Conservation (phyloP, 352 stramenopile genomes). For the Thalassiosira hispida region DNA sequence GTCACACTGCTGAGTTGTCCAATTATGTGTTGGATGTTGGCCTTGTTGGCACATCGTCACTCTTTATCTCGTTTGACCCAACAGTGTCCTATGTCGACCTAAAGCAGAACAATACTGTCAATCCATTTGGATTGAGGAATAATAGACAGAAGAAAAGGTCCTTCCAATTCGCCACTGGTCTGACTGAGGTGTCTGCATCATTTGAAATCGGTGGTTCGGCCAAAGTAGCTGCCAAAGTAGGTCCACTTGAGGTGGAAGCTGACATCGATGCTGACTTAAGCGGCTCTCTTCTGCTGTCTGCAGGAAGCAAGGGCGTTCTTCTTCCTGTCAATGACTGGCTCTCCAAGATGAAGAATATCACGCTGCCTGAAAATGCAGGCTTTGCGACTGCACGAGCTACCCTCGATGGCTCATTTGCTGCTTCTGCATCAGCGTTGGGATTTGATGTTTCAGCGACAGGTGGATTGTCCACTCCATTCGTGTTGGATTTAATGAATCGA, state of each 20-base stretch:
- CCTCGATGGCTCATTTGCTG: conserved; percentile 34
- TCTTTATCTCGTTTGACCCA: no score
- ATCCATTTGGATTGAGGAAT: no score
- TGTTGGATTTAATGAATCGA: neutral
- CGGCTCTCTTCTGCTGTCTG: neutral
- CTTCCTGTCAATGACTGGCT: conserved; percentile 4
- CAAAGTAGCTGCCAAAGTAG: no score
- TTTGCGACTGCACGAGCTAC: conserved; percentile 18
- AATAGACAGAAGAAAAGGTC: no score
- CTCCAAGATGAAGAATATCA: conserved; percentile 11
- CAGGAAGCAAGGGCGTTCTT: neutral
- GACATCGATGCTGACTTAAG: neutral
- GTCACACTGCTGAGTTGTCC: no score
- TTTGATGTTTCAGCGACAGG: neutral
- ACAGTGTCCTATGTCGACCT: no score
- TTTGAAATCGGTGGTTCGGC: no score
- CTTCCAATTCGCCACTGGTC: no score
- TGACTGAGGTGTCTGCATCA: no score
- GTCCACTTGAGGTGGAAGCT: conserved; percentile 3
- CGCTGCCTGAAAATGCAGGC: conserved; percentile 5
- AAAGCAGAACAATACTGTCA: no score
- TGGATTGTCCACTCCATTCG: neutral
- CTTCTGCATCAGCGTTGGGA: neutral
- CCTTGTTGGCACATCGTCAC: no score
- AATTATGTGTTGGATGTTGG: no score